Base-by-base conservation (phyloP, 106 monocot genomes). In the Hemerocallis citrina region DNA sequence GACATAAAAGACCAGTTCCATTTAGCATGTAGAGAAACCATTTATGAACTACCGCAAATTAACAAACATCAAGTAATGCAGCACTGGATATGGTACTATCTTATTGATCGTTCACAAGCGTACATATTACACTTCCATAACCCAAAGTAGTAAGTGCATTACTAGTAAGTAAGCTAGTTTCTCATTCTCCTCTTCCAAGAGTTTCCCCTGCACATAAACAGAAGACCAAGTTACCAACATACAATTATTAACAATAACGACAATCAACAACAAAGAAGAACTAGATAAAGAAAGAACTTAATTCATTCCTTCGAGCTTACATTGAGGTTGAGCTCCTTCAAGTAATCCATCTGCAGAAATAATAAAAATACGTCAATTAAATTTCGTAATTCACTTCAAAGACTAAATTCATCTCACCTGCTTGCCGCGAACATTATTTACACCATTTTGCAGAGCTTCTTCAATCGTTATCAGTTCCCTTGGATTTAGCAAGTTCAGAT, bases 101-200 rank as follows among this genome's bases (percentile, higher is more conserved):
- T n/a, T n/a, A n/a, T n/a, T n/a, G n/a, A n/a, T n/a, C n/a, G n/a
- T 6, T 5, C 11, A 38, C 37, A 6, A 38, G 37, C 7, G 11
- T 38, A 11, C 5, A 6, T 38, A 11, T 6, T 38, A 5, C 5
- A 5, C 5, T 6, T 6, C 5, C 11, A 6, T 6, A n/a, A n/a
- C n/a, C n/a, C n/a, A n/a, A n/a, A n/a, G n/a, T n/a, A n/a, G n/a
- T n/a, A n/a, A n/a, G n/a, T 6, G 37, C 7, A 66, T 72, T 84
- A 92, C 92, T 77, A 79, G 48, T 42, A 73, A 52, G 43, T 69
- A 69, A 25, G 63, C 65, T 36, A 91, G 45, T 52, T 65, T 63
- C 35, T 83, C 86, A 69, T 91, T 79, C 74, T 91, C 85, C 39
- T 85, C 79, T 70, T 85, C 85, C 35, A 91, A 58, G 39, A 65